phyloP scores from a whole-genome alignment of 345 rosid genomes.

The Eucalyptus brandiana region DNA sequence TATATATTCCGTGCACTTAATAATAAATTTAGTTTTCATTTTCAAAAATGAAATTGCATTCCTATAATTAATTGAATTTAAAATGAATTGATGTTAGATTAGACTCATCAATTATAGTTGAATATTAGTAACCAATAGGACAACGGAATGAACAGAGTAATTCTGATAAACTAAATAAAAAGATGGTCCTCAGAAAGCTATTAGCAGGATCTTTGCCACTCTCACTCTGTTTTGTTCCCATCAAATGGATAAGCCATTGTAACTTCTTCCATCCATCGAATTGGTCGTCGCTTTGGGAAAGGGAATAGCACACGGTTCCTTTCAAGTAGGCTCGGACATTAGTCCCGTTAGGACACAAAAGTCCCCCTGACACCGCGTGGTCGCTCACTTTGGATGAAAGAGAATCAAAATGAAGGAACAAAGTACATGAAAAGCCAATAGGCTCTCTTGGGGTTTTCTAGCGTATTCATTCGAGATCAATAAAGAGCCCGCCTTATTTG shows the following conservation, averaged over 20 bases:
- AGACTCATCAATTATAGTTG: neutral
- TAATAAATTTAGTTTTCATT: neutral
- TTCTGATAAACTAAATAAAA: too few relatives aligned
- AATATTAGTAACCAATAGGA: neutral
- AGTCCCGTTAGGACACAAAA: too few relatives aligned
- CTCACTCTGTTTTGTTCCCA: neutral
- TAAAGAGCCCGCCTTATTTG: neutral
- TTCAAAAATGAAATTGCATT: neutral
- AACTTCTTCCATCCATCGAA: neutral
- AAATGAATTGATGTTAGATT: neutral
- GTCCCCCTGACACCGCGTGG: neutral
- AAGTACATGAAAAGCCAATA: too few relatives aligned
- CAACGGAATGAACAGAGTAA: neutral
- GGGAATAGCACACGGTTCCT: neutral
- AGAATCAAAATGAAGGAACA: neutral
- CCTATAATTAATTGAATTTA: neutral
- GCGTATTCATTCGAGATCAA: neutral
- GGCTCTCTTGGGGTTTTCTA: neutral
- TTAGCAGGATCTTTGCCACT: neutral
- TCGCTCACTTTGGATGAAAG: neutral
- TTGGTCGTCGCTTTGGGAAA: neutral
- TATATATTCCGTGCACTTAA: neutral
- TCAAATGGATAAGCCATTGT: neutral
- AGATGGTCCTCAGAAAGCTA: too few relatives aligned
- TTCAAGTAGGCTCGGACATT: neutral